phyloP scores from a whole-genome alignment of 2,329 filamentous ascomycete genomes.

The Pseudocercospora cruenta region DNA sequence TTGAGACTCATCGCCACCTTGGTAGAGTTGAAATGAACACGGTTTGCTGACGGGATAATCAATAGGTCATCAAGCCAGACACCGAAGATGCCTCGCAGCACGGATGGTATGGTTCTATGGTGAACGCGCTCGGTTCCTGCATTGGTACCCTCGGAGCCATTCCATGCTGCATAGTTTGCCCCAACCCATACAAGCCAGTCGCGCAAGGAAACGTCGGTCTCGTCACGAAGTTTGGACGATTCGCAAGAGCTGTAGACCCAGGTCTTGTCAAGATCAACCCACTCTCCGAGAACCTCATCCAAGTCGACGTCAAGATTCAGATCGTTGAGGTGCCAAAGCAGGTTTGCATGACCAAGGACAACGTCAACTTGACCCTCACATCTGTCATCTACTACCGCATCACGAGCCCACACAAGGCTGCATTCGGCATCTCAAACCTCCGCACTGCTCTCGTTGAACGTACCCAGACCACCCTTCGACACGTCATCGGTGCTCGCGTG shows the following conservation, averaged over 20 bases:
- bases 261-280: conserved; percentile 98
- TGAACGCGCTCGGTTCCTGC: conserved; percentile 72
- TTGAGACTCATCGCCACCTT: not conserved
- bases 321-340: conserved; percentile 96
- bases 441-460: conserved; percentile 96
- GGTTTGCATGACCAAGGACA: conserved; percentile 99
- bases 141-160: conserved; percentile 83
- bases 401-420: conserved; percentile 90
- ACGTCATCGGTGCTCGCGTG: conserved; percentile 93
- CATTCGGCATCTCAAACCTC: conserved; percentile 94
- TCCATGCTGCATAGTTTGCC: conserved; percentile 88
- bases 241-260: conserved; percentile 94
- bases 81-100: conserved; percentile 68
- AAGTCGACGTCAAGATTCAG: conserved; percentile 99
- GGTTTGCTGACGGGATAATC: not conserved
- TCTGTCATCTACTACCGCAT: conserved; percentile 99
- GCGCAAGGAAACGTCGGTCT: conserved; percentile 92
- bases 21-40: not conserved
- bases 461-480: conserved; percentile 94
- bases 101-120: conserved; percentile 77
- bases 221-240: conserved; percentile 92
- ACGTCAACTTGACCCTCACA: conserved; percentile 89
- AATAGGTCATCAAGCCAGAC: conserved; percentile 58
- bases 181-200: conserved; percentile 70
- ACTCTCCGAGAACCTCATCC: conserved; percentile 82